phyloP scores from a whole-genome alignment of 2,329 filamentous ascomycete species.

The Penicillium palitans region DNA sequence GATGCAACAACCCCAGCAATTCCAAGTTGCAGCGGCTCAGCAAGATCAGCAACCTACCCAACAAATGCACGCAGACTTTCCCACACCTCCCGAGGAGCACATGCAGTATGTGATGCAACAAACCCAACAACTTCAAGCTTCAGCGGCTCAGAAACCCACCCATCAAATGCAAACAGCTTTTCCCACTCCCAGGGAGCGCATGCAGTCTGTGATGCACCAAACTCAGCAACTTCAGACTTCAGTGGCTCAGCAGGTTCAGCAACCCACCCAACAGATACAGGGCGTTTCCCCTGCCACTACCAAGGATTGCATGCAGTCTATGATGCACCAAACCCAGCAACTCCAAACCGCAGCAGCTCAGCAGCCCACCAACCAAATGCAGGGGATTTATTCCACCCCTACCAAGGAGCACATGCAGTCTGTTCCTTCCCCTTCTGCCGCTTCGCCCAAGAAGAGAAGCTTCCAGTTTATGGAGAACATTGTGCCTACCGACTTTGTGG shows the following conservation, averaged over 20 bases:
- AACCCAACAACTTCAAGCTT: neutral
- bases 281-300: neutral
- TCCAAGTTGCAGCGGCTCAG: neutral
- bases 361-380: neutral
- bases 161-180: too few relatives aligned
- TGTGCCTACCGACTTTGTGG: conserved; percentile 21
- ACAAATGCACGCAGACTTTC: too few relatives aligned
- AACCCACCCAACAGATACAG: neutral
- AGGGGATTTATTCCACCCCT: neutral
- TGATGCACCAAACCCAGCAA: neutral
- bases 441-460: conserved; percentile 5
- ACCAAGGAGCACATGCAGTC: neutral
- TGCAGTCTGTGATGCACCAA: too few relatives aligned
- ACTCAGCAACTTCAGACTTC: too few relatives aligned
- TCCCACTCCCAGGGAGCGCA: too few relatives aligned
- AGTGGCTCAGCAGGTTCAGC: neutral
- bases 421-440: neutral
- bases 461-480: conserved; percentile 18
- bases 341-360: neutral
- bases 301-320: neutral
- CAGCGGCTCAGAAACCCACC: neutral
- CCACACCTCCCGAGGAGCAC: neutral
- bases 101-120: neutral
- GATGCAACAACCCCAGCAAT: neutral
- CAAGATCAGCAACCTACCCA: too few relatives aligned